Conservation (phyloP, 768 basidiomycete genomes). For the Erythrobasidium yunnanense region DNA sequence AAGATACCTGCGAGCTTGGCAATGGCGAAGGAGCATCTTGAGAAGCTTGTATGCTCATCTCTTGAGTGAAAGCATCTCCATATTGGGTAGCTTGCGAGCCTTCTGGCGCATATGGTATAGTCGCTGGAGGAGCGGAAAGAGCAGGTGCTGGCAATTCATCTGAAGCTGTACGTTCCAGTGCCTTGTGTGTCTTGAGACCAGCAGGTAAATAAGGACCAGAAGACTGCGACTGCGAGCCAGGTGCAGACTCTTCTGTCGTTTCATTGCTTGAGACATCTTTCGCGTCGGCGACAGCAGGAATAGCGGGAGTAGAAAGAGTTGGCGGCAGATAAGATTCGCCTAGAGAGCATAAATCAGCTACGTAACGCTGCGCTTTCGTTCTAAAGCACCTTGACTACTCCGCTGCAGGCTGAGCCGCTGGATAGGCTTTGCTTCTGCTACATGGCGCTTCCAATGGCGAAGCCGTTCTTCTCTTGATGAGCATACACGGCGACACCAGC, state of each 20-base stretch:
- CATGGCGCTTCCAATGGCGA: not conserved
- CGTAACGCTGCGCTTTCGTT: no score
- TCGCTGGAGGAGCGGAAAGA: constrained; percentile 20
- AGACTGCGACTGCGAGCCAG: not conserved
- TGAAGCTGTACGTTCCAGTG: not conserved
- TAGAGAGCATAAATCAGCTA: no score
- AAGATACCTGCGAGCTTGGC: not conserved
- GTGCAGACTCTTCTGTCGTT: not conserved
- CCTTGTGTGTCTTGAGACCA: not conserved
- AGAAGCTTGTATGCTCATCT: not conserved
- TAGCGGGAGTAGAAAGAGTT: not conserved
- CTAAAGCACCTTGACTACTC: no score
- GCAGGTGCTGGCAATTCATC: constrained; percentile 14
- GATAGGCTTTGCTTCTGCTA: not conserved
- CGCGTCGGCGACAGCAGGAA: not conserved
- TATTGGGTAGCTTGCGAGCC: not conserved
- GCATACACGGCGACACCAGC: not conserved
- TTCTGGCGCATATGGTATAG: not conserved
- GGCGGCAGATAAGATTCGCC: not conserved
- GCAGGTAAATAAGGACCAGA: not conserved
- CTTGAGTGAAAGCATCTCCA: not conserved
- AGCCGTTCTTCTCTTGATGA: not conserved
- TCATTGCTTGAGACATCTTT: not conserved
- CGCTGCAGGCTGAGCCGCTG: no score
- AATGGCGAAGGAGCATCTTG: not conserved